These are phyloP conservation scores for Xanthoconium purpureum DNA, from an alignment of 768 basidiomycete genomes.

Conservation along the genomic window DNA sequence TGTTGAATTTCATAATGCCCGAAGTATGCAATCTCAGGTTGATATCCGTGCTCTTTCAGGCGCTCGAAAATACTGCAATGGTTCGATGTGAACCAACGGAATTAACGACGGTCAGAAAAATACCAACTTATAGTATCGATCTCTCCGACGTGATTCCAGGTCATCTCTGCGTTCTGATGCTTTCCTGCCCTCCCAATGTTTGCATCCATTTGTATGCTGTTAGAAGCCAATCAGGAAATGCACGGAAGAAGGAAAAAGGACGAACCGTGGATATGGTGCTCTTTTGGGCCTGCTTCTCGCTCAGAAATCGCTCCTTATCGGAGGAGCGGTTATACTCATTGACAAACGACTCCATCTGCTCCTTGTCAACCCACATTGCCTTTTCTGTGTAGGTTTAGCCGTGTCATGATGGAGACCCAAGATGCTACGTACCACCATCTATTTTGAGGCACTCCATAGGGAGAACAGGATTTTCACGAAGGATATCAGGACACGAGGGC, in stretches of 20 bases:
- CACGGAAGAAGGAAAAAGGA: background rate
- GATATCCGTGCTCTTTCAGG: constrained; percentile 7
- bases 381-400: background rate
- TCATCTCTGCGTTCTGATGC: background rate
- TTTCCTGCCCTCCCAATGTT: background rate
- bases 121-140: background rate
- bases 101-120: background rate
- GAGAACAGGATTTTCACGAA: background rate
- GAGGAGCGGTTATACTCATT: background rate
- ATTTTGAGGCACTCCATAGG: background rate
- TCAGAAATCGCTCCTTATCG: background rate
- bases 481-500: background rate
- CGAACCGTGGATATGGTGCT: background rate
- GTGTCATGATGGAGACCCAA: background rate
- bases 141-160: background rate
- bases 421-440: background rate
- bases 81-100: background rate
- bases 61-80: constrained; percentile 10
- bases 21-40: background rate
- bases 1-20: background rate
- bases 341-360: background rate
- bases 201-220: background rate
- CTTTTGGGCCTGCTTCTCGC: background rate
- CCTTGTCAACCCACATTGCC: too few species aligned
- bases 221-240: background rate